Base-by-base conservation (phyloP, 192 early-diverging fungal genomes). In the Dissophora globulifera region DNA sequence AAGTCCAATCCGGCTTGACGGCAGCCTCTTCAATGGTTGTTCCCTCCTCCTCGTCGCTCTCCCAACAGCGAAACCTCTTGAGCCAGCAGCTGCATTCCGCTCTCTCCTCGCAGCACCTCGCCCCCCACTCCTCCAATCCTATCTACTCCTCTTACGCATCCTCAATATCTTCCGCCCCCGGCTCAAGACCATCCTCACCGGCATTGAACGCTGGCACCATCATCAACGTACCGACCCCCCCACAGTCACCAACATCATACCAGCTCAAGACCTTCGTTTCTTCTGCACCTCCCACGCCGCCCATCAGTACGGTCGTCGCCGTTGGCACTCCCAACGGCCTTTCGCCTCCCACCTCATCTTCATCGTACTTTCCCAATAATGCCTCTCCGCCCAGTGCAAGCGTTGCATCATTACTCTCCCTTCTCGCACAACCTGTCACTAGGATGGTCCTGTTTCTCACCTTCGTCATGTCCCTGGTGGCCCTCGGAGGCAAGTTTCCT, bases 131-230 rank as follows among this genome's bases (percentile, higher is more conserved):
- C 5, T 57, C 67, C 47, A 62, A 43, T 30, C 50, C 62, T 15
- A 30, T 60, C 29, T 75, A 58, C 31, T 54, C 71, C 43, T 74
- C 70, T 29, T 75, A 75, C 66, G 71, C 62, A 55, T 75, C 71
- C 41, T 75, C 71, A 2, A 75, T 75, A 65, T 58, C 71, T 19
- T 75, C 71, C 25, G 58, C 60, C 0, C 71, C 71, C 17, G 71
- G 71, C 13, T 75, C 71, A 51, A 16, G 71, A 16, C 71, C 71
- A 0, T 41, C 62, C 26, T 75, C 71, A 20, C 71, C 71, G 23
- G 59, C 67, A 10, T 53, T 66, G 62, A 62, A 47, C 47, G 26
- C 50, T 1, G 48, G 56, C 25, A 46, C 27, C 17, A 69, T 27
- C 9, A 64, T 58, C 38, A 64, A 32, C 17, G 55, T 63, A 5